phyloP scores from a whole-genome alignment of 1,139 yeast species.

The Yamadazyma siamensis region DNA sequence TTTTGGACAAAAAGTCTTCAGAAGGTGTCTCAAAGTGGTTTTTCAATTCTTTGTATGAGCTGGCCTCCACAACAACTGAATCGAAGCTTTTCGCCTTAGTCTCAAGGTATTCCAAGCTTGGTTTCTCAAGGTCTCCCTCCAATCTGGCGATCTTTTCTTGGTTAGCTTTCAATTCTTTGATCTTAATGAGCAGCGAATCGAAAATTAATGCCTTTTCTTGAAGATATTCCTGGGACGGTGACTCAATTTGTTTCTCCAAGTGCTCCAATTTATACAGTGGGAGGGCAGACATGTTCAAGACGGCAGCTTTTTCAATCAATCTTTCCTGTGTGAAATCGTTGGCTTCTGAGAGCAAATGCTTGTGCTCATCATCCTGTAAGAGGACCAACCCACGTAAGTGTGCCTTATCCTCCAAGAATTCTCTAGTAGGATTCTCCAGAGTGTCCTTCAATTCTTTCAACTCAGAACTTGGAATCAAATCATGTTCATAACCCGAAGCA shows the following conservation, averaged over 20 bases:
- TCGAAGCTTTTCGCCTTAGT: slow-evolving; percentile 20
- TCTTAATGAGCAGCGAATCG: slow-evolving; percentile 25
- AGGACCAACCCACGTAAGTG: slow-evolving; percentile 16
- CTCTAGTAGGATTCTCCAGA: slow-evolving; percentile 20
- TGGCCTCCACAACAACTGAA: slow-evolving; percentile 17
- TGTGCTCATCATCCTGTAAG: slow-evolving; percentile 25
- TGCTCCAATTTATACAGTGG: slow-evolving; percentile 19
- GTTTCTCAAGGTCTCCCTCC: slow-evolving; percentile 15
- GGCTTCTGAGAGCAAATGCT: slow-evolving; percentile 21
- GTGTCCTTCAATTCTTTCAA: slow-evolving; percentile 12
- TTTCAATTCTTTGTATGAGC: slow-evolving; percentile 19
- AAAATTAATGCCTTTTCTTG: slow-evolving; percentile 25
- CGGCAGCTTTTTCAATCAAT: slow-evolving; percentile 19
- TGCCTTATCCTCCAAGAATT: slow-evolving; percentile 19
- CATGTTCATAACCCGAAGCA: slow-evolving; percentile 8
- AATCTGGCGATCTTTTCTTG: slow-evolving; percentile 4
- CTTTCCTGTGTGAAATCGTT: slow-evolving; percentile 28
- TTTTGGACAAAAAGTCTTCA: slow-evolving; percentile 12
- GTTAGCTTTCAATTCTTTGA: slow-evolving; percentile 17
- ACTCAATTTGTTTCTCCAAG: slow-evolving; percentile 15
- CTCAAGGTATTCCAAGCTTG: slow-evolving; percentile 24
- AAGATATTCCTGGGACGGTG: slow-evolving; percentile 29
- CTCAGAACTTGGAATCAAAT: slow-evolving; percentile 12
- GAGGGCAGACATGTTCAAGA: slow-evolving; percentile 24
- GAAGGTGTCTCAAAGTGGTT: slow-evolving; percentile 16